These are phyloP conservation scores for Nannochloris sp. DNA, from an alignment of 139 green algal species.

Conservation along the genomic window DNA sequence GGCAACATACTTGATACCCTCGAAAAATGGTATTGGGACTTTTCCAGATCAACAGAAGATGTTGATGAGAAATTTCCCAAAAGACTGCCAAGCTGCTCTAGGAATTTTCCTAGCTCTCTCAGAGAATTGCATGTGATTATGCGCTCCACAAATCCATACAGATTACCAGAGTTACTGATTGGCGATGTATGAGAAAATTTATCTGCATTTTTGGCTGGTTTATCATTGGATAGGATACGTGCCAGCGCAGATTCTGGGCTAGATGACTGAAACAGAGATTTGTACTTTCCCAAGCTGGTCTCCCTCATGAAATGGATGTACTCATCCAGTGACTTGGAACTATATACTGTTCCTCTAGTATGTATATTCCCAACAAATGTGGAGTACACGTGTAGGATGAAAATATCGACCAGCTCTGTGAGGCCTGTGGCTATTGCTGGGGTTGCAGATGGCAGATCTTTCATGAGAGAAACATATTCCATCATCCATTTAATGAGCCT, in stretches of 20 bases:
- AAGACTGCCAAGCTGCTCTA: conserved; percentile 20
- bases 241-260: not conserved
- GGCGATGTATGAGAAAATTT: not conserved
- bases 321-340: not conserved
- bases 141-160: conserved; percentile 37
- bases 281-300: not conserved
- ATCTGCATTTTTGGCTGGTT: not conserved
- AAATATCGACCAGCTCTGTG: conserved; percentile 43
- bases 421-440: conserved; percentile 31
- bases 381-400: conserved; percentile 32
- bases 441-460: conserved; percentile 18
- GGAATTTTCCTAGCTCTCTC: conserved; percentile 15
- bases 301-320: not conserved
- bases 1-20: no score
- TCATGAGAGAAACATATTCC: conserved; percentile 44
- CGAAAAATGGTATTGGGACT: no score
- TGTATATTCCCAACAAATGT: conserved; percentile 25
- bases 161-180: conserved; percentile 24
- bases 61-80: not conserved
- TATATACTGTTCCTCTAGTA: conserved; percentile 17
- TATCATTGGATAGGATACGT: no score
- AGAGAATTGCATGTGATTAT: conserved; percentile 26
- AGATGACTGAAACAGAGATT: not conserved
- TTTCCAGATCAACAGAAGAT: no score
- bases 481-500: conserved; percentile 34